Conservation (phyloP, 495 filamentous ascomycete genomes). For the Antarctomyces pellizariae region DNA sequence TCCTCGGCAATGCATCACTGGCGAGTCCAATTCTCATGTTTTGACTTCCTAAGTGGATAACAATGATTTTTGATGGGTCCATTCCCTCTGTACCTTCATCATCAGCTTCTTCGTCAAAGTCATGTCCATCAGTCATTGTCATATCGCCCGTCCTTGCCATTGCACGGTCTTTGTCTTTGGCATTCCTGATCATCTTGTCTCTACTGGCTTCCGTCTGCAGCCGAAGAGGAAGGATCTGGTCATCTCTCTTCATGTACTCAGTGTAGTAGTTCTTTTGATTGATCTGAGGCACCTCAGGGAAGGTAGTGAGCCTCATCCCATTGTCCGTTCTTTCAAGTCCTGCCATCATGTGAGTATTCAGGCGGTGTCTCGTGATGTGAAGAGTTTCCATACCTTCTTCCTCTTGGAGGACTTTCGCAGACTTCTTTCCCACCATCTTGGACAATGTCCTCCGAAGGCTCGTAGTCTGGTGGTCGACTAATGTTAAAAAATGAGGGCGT, state of each 20-base stretch:
- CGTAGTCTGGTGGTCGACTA: too few species aligned
- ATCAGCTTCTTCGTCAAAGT: conserved; percentile 30
- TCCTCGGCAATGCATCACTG: conserved; percentile 84
- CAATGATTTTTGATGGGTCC: conserved; percentile 70
- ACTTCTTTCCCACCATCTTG: conserved; percentile 41
- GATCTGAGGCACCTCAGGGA: conserved; percentile 78
- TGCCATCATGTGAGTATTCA: conserved; percentile 14
- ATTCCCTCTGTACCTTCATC: conserved; percentile 36
- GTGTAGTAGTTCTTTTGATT: conserved; percentile 99
- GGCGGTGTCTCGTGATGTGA: background rate
- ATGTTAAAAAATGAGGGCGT: too few species aligned
- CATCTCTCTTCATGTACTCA: conserved; percentile 94
- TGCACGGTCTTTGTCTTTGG: conserved; percentile 68
- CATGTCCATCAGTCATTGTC: conserved; percentile 23
- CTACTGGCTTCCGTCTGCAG: conserved; percentile 64
- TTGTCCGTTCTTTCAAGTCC: conserved; percentile 93
- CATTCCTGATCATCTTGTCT: conserved; percentile 54
- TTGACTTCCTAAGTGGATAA: conserved; percentile 95
- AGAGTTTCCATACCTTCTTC: conserved; percentile 28
- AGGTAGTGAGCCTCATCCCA: conserved; percentile 81
- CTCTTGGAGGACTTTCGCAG: conserved; percentile 35
- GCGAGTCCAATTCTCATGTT: conserved; percentile 82
- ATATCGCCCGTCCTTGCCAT: conserved; percentile 48
- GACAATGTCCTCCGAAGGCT: too few species aligned
- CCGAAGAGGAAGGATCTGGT: conserved; percentile 75